A percentile compares a stretch with the other conserved stretches of the same genome.
phyloP scores from a whole-genome alignment of 2,329 filamentous ascomycete species.

The Podosphaera leucotricha region DNA sequence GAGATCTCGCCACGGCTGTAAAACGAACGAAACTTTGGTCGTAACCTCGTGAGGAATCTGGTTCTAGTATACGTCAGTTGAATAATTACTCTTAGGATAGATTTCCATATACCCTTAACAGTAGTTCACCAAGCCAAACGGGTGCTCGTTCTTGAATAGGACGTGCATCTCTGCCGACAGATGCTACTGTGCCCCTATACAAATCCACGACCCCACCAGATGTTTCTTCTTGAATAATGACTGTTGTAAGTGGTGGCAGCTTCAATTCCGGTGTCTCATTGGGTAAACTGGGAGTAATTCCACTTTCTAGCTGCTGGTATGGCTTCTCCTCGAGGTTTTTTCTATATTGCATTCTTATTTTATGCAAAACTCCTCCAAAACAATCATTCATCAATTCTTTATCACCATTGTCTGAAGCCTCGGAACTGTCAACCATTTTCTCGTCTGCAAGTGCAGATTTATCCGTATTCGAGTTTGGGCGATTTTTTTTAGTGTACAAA shows the following conservation, averaged over 20 bases:
- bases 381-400: conserved; percentile 56
- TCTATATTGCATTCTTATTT: conserved; percentile 50
- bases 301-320: conserved; percentile 31
- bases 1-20: conserved; percentile 56
- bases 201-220: conserved; percentile 54
- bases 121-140: conserved; percentile 75
- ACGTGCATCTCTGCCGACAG: conserved; percentile 54
- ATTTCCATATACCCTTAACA: conserved; percentile 33
- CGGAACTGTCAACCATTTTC: conserved; percentile 37
- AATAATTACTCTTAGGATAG: background rate
- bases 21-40: conserved; percentile 81
- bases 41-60: conserved; percentile 69
- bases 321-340: conserved; percentile 35
- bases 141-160: conserved; percentile 68
- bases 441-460: conserved; percentile 57
- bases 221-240: conserved; percentile 47
- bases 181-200: conserved; percentile 70
- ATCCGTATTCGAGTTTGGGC: conserved; percentile 42
- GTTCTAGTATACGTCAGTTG: conserved; percentile 30
- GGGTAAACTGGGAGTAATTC: conserved; percentile 43
- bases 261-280: conserved; percentile 58
- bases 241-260: conserved; percentile 39
- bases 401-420: conserved; percentile 28
- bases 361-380: conserved; percentile 48
- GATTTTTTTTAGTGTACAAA: conserved; percentile 65